These are phyloP conservation scores for Diaporthe sp. DNA, from an alignment of 2,329 filamentous ascomycete genomes.

Conservation along the genomic window DNA sequence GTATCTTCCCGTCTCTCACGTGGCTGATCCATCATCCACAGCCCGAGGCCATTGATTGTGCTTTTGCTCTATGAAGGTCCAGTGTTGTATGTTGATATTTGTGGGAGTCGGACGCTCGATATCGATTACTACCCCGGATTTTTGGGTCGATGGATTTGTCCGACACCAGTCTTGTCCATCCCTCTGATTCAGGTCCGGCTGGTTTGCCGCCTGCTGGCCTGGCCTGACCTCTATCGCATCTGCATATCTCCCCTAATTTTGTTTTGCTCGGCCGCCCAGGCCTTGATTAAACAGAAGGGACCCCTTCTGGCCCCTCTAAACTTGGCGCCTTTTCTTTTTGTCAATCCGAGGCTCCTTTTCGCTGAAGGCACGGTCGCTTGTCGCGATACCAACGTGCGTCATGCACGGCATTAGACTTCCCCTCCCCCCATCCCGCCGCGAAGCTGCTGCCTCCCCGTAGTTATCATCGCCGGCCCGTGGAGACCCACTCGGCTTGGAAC, in stretches of 20 bases:
- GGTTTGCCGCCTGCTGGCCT: neutral
- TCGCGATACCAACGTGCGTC: too few relatives aligned
- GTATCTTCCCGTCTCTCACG: too few relatives aligned
- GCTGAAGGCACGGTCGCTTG: too few relatives aligned
- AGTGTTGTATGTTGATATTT: neutral
- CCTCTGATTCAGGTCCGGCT: too few relatives aligned
- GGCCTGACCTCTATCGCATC: neutral
- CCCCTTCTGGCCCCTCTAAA: neutral
- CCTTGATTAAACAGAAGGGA: neutral
- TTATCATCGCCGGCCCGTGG: constrained; percentile 45
- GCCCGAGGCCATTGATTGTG: neutral
- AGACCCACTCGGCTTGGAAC: constrained; percentile 68
- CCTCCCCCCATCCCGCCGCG: too few relatives aligned
- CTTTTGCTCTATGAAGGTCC: neutral
- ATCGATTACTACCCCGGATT: neutral
- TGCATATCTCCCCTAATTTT: neutral
- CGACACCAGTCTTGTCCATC: neutral
- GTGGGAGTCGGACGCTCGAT: neutral
- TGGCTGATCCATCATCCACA: neutral
- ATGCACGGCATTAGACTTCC: too few relatives aligned
- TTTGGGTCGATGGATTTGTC: neutral
- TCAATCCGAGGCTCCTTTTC: neutral
- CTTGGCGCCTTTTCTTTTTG: neutral
- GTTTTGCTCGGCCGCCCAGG: neutral
- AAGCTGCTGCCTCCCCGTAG: neutral